phyloP scores from a whole-genome alignment of 495 filamentous ascomycete genomes.

The Penicillium arizonense region DNA sequence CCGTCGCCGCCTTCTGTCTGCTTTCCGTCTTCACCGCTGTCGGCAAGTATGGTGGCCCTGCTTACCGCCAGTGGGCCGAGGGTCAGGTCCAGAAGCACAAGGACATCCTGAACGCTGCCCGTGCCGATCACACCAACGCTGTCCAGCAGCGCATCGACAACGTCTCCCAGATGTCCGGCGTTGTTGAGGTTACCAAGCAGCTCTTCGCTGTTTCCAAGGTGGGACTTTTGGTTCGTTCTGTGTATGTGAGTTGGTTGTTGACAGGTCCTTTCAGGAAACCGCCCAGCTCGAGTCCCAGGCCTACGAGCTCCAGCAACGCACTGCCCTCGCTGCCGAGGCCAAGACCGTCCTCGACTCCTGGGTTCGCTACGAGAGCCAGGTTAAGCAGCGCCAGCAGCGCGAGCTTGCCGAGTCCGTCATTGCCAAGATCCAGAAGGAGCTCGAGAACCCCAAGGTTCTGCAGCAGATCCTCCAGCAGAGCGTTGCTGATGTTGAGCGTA shows the following conservation, averaged over 20 bases:
- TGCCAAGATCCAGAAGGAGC: slow-evolving; percentile 94
- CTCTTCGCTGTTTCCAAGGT: slow-evolving; percentile 99
- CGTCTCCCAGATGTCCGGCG: slow-evolving; percentile 86
- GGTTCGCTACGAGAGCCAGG: slow-evolving; percentile 97
- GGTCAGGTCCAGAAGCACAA: slow-evolving; percentile 83
- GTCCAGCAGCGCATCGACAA: slow-evolving; percentile 90
- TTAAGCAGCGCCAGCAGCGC: slow-evolving; percentile 96
- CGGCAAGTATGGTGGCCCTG: slow-evolving; percentile 86
- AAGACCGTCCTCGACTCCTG: slow-evolving; percentile 95
- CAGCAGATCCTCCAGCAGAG: slow-evolving; percentile 96
- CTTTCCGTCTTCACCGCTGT: slow-evolving; percentile 86
- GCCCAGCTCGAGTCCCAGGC: slow-evolving; percentile 92
- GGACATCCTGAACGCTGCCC: slow-evolving; percentile 87
- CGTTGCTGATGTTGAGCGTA: slow-evolving; percentile 94
- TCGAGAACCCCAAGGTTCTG: slow-evolving; percentile 92
- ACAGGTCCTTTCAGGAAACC: slow-evolving; percentile 70
- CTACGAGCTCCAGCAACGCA: slow-evolving; percentile 95
- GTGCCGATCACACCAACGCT: slow-evolving; percentile 90
- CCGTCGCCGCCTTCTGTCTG: slow-evolving; percentile 84
- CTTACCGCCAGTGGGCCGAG: slow-evolving; percentile 91
- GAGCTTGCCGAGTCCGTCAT: slow-evolving; percentile 93
- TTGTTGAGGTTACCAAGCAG: slow-evolving; percentile 93
- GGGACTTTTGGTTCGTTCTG: slow-evolving; percentile 4
- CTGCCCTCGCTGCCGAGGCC: slow-evolving; percentile 83
- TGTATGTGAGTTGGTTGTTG: slow-evolving; percentile 12